Conservation (phyloP, 2,329 filamentous ascomycete genomes). For the Peltaster fructicola region DNA sequence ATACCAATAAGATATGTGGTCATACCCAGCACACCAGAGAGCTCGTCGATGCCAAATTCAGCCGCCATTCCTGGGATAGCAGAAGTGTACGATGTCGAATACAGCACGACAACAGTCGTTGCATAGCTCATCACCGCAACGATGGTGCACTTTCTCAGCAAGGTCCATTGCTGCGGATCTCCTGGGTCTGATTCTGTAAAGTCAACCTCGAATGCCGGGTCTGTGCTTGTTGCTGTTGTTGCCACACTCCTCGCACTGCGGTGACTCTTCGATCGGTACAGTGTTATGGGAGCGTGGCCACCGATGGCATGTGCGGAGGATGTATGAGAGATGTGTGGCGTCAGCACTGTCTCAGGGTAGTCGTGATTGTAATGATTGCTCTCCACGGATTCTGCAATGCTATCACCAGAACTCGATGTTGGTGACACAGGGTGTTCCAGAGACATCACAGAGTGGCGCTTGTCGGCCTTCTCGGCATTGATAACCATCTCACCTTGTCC, state of each 20-base stretch:
- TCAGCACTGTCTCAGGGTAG: conserved; percentile 8
- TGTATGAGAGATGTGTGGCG: conserved; percentile 12
- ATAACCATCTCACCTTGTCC: too few species aligned
- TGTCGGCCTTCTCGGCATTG: conserved; percentile 1
- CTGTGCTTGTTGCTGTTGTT: conserved; percentile 16
- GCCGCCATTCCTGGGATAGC: conserved; percentile 50
- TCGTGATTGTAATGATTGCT: conserved; percentile 9
- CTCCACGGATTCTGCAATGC: conserved; percentile 8
- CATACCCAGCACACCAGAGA: conserved; percentile 54
- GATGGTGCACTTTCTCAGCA: conserved; percentile 38
- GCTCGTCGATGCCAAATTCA: conserved; percentile 45
- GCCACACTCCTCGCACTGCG: conserved; percentile 9
- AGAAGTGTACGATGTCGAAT: conserved; percentile 64
- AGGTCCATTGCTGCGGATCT: conserved; percentile 52
- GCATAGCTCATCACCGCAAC: conserved; percentile 39
- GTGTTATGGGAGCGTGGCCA: conserved; percentile 10
- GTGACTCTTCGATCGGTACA: conserved; percentile 6
- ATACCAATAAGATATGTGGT: conserved; percentile 65
- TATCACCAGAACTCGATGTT: conserved; percentile 8
- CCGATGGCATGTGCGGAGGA: conserved; percentile 16
- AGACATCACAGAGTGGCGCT: conserved; percentile 8
- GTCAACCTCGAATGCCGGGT: conserved; percentile 53
- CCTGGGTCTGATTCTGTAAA: conserved; percentile 45
- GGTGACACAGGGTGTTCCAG: conserved; percentile 12
- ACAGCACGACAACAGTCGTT: conserved; percentile 41